Base-by-base conservation (phyloP, 352 stramenopile species). In the Phytophthora constricta region DNA sequence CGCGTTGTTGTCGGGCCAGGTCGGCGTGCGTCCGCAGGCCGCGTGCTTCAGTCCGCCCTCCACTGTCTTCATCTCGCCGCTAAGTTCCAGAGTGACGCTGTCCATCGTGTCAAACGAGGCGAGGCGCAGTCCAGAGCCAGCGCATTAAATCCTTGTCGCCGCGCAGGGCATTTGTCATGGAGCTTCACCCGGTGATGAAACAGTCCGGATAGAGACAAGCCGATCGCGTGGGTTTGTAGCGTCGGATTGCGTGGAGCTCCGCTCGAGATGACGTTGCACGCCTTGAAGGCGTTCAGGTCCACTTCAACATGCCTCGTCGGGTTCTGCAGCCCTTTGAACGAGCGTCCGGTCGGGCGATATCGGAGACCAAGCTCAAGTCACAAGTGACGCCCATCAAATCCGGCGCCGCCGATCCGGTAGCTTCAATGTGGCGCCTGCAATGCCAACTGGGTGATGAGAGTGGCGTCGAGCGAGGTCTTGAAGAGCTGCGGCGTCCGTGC, bases 1-100 rank as follows among this genome's bases (percentile, higher is more conserved):
- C 14, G 62, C 60, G 46, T 80, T 63, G 26, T 72, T 72, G 46
- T 72, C 25, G 16, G 45, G 22, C 65, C 58, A 72, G n/a, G 65
- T 37, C 4, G 58, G 22, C 20, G 51, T 61, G 0, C 65, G 58
- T 8, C 58, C 65, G 5, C 52, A 58, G 17, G 58, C 65, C 14
- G 58, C 65, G 22, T 72, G 59, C 26, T 53, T 47, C n/a, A 71
- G 49, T 5, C 11, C 48, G 7, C 42, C 23, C 23, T 34, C 27
- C 9, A 23, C 19, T 57, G 31, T 62, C 42, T 49, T 46, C 63
- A 71, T 71, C 20, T 33, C 37, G 5, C 42, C 50, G 42, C 48
- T 52, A 7, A 13, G 0, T 62, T 53, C n/a, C 25, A 45, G 54
- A 67, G 59, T 70, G 54, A 41, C 45, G 16, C 4, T 7, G 14